Conservation (phyloP, 225 moss, liverwort and hornwort species). For the Marchantia paleacea region DNA sequence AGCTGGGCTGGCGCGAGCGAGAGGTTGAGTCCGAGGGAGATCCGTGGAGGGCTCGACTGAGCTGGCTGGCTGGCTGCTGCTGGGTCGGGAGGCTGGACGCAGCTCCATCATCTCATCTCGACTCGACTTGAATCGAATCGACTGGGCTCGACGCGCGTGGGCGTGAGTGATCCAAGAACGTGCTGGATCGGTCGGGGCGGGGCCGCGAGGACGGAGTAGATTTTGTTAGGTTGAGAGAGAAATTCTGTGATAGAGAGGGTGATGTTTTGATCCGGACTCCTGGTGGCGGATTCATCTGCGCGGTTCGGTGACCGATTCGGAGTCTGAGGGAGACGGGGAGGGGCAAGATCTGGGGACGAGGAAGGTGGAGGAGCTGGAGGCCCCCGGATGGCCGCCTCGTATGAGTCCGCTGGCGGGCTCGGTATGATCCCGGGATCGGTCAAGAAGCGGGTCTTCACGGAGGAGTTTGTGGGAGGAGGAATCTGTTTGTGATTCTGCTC, state of each 20-base stretch:
- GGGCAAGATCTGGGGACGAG: slow-evolving; percentile 5
- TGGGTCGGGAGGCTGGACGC: background rate
- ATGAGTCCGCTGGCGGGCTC: slow-evolving; percentile 19
- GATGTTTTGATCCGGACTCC: background rate
- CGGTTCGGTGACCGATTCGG: background rate
- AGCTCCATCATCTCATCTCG: background rate
- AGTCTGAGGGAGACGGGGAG: background rate
- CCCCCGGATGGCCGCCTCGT: slow-evolving; percentile 1
- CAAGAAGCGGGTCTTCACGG: slow-evolving; percentile 17
- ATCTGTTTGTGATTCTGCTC: slow-evolving; percentile 12
- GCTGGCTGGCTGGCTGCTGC: background rate
- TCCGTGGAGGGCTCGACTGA: background rate
- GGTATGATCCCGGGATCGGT: slow-evolving; percentile 20
- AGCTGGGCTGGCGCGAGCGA: background rate
- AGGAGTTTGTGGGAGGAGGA: slow-evolving; percentile 8
- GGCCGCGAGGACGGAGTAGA: too few relatives aligned
- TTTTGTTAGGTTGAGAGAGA: background rate
- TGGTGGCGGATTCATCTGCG: background rate
- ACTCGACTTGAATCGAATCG: background rate
- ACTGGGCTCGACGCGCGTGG: background rate
- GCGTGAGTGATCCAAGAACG: background rate
- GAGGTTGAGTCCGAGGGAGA: background rate
- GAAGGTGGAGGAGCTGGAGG: slow-evolving; percentile 14
- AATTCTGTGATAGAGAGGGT: background rate
- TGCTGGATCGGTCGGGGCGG: background rate